A percentile compares a stretch with the other conserved stretches of the same genome.
phyloP scores from a whole-genome alignment of 768 basidiomycete species.

The Termitomyces eurrhizus region DNA sequence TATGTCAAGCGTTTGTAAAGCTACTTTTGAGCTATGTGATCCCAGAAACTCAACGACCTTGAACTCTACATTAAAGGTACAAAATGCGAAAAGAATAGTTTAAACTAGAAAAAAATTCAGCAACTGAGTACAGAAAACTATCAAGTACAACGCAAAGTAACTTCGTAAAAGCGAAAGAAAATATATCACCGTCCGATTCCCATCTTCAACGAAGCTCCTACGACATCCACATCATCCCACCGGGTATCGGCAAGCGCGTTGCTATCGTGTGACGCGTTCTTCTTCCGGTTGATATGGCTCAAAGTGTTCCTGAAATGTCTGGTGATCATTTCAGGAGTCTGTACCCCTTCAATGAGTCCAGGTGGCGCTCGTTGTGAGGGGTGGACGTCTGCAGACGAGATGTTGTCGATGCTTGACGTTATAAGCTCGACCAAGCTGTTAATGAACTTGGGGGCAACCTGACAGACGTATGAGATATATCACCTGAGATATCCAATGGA shows the following conservation, averaged over 20 bases:
- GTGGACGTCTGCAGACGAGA: conserved; percentile 83
- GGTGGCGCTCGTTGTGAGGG: conserved; percentile 84
- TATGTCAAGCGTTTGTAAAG: too few relatives aligned
- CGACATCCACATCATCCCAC: conserved; percentile 88
- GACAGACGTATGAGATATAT: background rate
- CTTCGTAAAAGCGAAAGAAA: background rate
- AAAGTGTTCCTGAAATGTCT: conserved; percentile 94
- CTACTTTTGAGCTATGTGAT: too few relatives aligned
- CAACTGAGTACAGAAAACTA: conserved; percentile 10
- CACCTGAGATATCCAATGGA: background rate
- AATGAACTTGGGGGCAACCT: conserved; percentile 95
- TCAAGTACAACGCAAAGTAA: conserved; percentile 1
- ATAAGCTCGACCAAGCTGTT: conserved; percentile 96
- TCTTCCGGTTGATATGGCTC: conserved; percentile 74
- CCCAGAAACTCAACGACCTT: background rate
- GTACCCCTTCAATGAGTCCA: conserved; percentile 88
- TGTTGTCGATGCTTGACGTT: conserved; percentile 89
- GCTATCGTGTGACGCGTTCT: conserved; percentile 45
- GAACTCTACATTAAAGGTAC: background rate
- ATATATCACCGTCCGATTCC: conserved; percentile 54
- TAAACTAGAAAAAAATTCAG: background rate
- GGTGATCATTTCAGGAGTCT: conserved; percentile 90
- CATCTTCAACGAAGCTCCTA: conserved; percentile 89
- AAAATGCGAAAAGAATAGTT: too few relatives aligned
- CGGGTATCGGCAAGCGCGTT: conserved; percentile 40